These are phyloP conservation scores for Trichoderma sp. DNA, from an alignment of 2,329 filamentous ascomycete species.

Conservation along the genomic window DNA sequence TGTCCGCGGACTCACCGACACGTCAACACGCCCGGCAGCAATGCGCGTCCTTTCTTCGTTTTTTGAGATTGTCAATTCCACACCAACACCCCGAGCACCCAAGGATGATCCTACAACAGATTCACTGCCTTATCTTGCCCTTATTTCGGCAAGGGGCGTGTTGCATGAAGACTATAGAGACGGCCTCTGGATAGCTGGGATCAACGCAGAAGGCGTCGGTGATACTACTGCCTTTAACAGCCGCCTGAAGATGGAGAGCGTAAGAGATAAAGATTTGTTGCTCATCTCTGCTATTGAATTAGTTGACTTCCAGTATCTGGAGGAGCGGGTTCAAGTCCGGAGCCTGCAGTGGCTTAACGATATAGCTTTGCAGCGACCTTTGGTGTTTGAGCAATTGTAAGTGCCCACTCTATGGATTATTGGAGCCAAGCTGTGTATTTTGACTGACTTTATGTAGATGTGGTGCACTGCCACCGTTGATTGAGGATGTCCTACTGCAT, in stretches of 20 bases:
- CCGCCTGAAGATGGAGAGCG: constrained; percentile 44
- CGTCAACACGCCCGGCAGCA: constrained; percentile 60
- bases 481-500: constrained; percentile 66
- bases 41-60: constrained; percentile 66
- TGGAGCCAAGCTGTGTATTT: too few species aligned
- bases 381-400: constrained; percentile 63
- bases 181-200: constrained; percentile 63
- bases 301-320: constrained; percentile 67
- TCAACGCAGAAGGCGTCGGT: constrained; percentile 48
- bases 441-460: constrained; percentile 47
- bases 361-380: constrained; percentile 57
- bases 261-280: constrained; percentile 65
- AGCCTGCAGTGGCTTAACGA: constrained; percentile 63
- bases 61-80: constrained; percentile 47
- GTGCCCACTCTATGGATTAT: constrained; percentile 34
- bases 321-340: constrained; percentile 64
- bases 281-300: constrained; percentile 66
- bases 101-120: constrained; percentile 33
- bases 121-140: constrained; percentile 61
- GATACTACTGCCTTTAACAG: constrained; percentile 35
- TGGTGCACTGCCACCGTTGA: constrained; percentile 58
- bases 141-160: constrained; percentile 61
- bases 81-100: neutral
- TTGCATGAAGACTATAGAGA: constrained; percentile 65
- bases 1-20: constrained; percentile 66